Conservation (phyloP, 202 grass and related monocot genomes). For the Cymbopogon flexuosus region DNA sequence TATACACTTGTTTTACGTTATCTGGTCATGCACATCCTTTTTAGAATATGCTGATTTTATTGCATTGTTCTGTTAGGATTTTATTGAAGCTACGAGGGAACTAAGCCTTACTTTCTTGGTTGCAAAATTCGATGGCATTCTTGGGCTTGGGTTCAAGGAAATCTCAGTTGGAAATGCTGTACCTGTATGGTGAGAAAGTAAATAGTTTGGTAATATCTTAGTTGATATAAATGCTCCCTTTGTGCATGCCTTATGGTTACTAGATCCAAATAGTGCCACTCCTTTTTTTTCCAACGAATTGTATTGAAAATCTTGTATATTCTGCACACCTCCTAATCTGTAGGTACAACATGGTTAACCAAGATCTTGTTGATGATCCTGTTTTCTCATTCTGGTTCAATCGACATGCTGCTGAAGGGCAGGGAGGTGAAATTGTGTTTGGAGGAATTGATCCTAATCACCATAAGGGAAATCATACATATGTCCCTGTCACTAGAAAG, state of each 20-base stretch:
- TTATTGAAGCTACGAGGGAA: conserved; percentile 79
- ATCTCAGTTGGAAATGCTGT: conserved; percentile 49
- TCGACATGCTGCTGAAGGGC: conserved; percentile 51
- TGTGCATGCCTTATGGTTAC: conserved; percentile 14
- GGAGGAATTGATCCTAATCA: conserved; percentile 78
- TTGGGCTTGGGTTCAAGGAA: conserved; percentile 82
- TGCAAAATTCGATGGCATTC: conserved; percentile 80
- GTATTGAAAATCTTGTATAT: conserved; percentile 6
- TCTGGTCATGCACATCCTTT: not conserved
- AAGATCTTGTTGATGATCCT: conserved; percentile 50
- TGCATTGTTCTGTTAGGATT: conserved; percentile 42
- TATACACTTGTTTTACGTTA: not conserved
- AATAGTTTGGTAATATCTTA: conserved; percentile 7
- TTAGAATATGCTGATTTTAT: conserved; percentile 18
- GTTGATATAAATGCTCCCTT: not conserved
- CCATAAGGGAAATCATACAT: conserved; percentile 62
- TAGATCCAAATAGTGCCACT: not conserved
- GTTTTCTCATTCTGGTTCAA: conserved; percentile 97
- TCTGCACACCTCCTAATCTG: conserved; percentile 11
- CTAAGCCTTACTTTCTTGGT: conserved; percentile 64
- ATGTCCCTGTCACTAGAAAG: conserved; percentile 70
- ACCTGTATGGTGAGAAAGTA: conserved; percentile 68
- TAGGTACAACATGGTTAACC: conserved; percentile 88
- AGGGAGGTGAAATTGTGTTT: conserved; percentile 90
- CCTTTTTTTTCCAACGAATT: not conserved